phyloP scores from a whole-genome alignment of 2,329 filamentous ascomycete genomes.

The Neonectria punicea region DNA sequence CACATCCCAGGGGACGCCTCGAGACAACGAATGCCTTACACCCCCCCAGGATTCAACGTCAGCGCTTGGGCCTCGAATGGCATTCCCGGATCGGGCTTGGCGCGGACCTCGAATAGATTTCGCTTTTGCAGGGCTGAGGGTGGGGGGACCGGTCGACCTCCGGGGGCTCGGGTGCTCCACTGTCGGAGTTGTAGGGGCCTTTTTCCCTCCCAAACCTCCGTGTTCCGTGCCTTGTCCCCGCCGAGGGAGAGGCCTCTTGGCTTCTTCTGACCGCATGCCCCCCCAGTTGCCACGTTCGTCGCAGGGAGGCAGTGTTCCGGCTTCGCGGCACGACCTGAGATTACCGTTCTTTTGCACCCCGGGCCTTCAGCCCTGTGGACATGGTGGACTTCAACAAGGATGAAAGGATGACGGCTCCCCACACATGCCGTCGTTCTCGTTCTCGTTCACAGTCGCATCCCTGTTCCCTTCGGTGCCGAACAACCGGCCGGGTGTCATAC shows the following conservation, averaged over 20 bases:
- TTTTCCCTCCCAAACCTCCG: background rate
- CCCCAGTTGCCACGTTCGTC: background rate
- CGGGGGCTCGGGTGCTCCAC: conserved; percentile 17
- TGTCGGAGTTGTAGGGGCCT: background rate
- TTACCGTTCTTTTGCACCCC: background rate
- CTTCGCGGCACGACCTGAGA: background rate
- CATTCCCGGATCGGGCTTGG: conserved; percentile 18
- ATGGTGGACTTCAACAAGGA: background rate
- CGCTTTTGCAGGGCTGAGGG: conserved; percentile 17
- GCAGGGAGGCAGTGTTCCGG: conserved; percentile 10
- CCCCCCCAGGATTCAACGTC: background rate
- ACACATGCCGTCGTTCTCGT: background rate
- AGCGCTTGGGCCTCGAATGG: background rate
- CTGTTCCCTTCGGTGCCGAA: conserved; percentile 1
- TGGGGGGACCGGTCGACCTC: background rate
- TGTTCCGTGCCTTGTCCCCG: background rate
- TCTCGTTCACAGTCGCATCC: background rate
- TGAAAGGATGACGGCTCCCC: background rate
- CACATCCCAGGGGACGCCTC: background rate
- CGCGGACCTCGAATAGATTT: conserved; percentile 18
- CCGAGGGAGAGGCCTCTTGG: background rate
- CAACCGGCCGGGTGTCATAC: background rate
- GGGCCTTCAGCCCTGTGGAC: conserved; percentile 1
- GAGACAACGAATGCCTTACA: background rate
- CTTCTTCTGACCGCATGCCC: background rate